These are phyloP conservation scores for Xylaria sp. DNA, from an alignment of 2,329 filamentous ascomycete genomes.

Conservation along the genomic window DNA sequence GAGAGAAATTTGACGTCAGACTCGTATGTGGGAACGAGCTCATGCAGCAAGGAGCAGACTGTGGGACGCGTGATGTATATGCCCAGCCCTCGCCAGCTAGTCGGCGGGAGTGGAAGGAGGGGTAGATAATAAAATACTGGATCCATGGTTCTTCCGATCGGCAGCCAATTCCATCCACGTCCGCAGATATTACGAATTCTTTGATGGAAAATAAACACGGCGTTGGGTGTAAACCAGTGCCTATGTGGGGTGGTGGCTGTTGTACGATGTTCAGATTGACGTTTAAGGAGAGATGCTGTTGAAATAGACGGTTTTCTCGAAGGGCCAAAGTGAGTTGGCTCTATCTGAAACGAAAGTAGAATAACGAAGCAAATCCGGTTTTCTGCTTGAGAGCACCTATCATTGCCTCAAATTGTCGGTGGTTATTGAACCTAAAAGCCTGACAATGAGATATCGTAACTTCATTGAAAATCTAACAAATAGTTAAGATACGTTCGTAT, in stretches of 20 bases:
- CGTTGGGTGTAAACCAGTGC: neutral
- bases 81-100: no score
- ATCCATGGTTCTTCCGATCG: neutral
- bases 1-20: neutral
- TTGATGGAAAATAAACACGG: neutral
- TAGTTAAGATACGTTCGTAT: no score
- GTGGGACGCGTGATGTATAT: neutral
- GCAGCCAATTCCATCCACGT: neutral
- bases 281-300: neutral
- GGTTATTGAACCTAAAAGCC: neutral
- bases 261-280: neutral
- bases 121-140: neutral
- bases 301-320: neutral
- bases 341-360: neutral
- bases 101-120: neutral
- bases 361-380: neutral
- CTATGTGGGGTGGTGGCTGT: neutral
- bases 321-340: neutral
- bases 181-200: neutral
- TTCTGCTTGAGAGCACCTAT: neutral
- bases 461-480: no score
- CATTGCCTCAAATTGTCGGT: neutral
- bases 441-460: no score
- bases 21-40: neutral
- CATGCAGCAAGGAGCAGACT: neutral